These are phyloP conservation scores for Holtermannia corniformis DNA, from an alignment of 768 basidiomycete genomes.

Conservation along the genomic window DNA sequence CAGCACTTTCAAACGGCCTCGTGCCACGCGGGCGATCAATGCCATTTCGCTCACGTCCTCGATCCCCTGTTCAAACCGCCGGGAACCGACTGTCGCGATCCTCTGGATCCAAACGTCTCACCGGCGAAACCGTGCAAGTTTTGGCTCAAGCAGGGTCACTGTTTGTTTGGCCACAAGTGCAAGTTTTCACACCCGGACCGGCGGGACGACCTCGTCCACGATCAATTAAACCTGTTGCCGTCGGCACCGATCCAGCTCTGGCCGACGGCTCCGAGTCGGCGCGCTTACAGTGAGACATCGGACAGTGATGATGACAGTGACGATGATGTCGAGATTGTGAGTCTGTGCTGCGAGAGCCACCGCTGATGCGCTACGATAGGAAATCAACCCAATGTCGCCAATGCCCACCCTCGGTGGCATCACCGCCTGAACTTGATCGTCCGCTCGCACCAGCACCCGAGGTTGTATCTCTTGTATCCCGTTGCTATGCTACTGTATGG, in stretches of 20 bases:
- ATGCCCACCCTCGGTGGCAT: too few species aligned
- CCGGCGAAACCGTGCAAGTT: background rate
- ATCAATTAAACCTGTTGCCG: background rate
- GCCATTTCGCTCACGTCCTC: conserved; percentile 38
- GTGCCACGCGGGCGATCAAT: conserved; percentile 22
- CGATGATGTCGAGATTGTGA: conserved; percentile 36
- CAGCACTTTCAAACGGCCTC: background rate
- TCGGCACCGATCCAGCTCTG: background rate
- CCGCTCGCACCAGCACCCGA: too few species aligned
- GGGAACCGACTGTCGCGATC: background rate
- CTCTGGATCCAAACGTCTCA: background rate
- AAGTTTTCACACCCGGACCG: background rate
- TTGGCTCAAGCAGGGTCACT: background rate
- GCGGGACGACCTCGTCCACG: background rate
- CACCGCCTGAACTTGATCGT: too few species aligned
- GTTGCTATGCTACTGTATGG: background rate
- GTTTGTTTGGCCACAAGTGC: background rate
- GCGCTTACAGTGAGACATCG: conserved; percentile 14
- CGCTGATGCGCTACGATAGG: background rate
- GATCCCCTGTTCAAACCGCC: conserved; percentile 4
- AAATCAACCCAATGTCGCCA: background rate
- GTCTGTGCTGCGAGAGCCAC: conserved; percentile 4
- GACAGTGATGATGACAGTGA: conserved; percentile 25
- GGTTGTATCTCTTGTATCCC: background rate
- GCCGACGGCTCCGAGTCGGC: background rate